Conservation (phyloP, 768 basidiomycete genomes). For the Cystobasidium onofrii region DNA sequence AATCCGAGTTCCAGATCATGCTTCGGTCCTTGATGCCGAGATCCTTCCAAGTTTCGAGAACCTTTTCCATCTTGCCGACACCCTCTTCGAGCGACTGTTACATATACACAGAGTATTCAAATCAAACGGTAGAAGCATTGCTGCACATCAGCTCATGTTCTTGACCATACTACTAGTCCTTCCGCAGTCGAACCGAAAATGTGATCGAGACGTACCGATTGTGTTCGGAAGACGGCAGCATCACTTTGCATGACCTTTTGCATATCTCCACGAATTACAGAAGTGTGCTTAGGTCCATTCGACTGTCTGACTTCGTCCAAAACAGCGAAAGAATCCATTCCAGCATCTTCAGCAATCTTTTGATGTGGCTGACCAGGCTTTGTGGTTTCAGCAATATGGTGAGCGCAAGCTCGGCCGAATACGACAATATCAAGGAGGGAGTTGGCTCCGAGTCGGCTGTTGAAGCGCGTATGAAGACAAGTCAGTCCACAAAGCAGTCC, state of each 20-base stretch:
- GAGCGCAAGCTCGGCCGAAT: constrained; percentile 97
- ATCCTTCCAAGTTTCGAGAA: constrained; percentile 80
- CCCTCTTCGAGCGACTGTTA: constrained; percentile 74
- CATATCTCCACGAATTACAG: constrained; percentile 86
- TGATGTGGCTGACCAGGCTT: constrained; percentile 87
- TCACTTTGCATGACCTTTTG: constrained; percentile 93
- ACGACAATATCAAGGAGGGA: constrained; percentile 98
- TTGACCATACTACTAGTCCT: not conserved
- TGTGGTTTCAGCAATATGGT: constrained; percentile 87
- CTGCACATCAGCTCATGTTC: constrained; percentile 58
- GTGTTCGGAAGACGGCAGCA: constrained; percentile 84
- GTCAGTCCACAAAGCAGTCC: not conserved
- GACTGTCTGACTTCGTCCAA: constrained; percentile 79
- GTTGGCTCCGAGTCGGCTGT: constrained; percentile 85
- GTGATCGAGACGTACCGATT: constrained; percentile 12
- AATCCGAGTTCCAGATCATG: constrained; percentile 99
- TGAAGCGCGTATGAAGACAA: not conserved
- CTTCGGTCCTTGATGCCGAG: constrained; percentile 96
- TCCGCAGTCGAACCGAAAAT: not conserved
- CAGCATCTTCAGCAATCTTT: constrained; percentile 73
- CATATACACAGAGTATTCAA: not conserved
- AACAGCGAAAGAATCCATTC: constrained; percentile 71
- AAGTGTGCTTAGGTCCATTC: constrained; percentile 72
- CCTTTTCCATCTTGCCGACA: constrained; percentile 70
- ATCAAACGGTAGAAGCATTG: not conserved